A percentile compares a stretch with the other conserved stretches of the same genome.
phyloP scores from a whole-genome alignment of 768 basidiomycete genomes.

The Lentinula detonsa region DNA sequence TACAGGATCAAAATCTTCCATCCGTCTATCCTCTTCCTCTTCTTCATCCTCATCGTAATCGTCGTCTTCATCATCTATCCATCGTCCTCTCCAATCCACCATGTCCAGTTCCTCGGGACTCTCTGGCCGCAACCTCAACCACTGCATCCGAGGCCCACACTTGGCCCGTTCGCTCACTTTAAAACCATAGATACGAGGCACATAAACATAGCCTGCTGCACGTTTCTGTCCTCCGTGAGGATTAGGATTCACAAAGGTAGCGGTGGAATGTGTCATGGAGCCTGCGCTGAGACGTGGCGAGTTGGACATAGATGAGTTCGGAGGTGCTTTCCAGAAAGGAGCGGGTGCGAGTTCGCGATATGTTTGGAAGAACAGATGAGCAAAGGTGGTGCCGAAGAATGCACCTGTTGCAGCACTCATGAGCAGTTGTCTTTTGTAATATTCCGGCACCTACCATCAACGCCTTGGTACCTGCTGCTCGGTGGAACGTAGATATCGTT shows the following conservation, averaged over 20 bases:
- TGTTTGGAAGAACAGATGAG: constrained; percentile 96
- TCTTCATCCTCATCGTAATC: constrained; percentile 66
- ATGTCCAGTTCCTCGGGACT: constrained; percentile 72
- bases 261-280: constrained; percentile 33
- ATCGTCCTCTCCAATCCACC: constrained; percentile 88
- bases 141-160: constrained; percentile 94
- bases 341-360: constrained; percentile 94
- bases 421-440: background rate
- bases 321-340: constrained; percentile 80
- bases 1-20: constrained; percentile 87
- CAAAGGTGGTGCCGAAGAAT: constrained; percentile 99
- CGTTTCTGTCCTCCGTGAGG: constrained; percentile 85
- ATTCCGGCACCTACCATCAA: constrained; percentile 67
- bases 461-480: constrained; percentile 90
- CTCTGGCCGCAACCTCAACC: constrained; percentile 86
- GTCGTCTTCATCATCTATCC: constrained; percentile 70
- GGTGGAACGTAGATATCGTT: constrained; percentile 96
- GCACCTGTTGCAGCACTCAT: constrained; percentile 53
- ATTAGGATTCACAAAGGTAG: constrained; percentile 82
- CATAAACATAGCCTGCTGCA: constrained; percentile 81
- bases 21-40: constrained; percentile 55
- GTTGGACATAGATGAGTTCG: constrained; percentile 49
- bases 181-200: constrained; percentile 95
- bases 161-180: constrained; percentile 93
- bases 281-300: constrained; percentile 47